Percentiles rank a stretch among this genome's conserved stretches.
Evolutionary conservation across 164 flowering plant genomes (phyloP).

Genomic region (Nymphaea thermarum): DNA sequence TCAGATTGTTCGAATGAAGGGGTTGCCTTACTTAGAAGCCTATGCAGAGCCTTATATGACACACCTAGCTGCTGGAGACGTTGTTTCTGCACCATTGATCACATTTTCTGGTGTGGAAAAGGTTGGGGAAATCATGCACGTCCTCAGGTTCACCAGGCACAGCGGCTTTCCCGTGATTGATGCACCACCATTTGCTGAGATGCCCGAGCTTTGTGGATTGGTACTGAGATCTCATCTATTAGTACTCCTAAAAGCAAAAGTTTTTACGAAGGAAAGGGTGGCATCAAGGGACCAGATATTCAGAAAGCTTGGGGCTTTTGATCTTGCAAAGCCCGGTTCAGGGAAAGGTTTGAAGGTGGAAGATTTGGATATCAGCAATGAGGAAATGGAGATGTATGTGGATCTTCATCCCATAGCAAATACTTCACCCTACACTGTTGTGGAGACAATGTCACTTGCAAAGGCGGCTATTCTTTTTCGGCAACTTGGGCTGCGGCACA

Average conservation of each 20-base stretch:
- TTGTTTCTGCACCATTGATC: conserved; percentile 71
- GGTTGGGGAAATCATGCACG: conserved; percentile 51
- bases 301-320: conserved; percentile 43
- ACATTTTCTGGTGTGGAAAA: conserved; percentile 69
- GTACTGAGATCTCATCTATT: conserved; percentile 80
- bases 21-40: conserved; percentile 76
- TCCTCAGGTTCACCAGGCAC: conserved; percentile 44
- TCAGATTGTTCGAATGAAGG: conserved; percentile 69
- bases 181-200: conserved; percentile 67
- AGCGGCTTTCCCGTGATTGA: conserved; percentile 91
- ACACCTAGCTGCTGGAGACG: conserved; percentile 65
- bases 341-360: conserved; percentile 79
- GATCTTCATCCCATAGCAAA: conserved; percentile 94
- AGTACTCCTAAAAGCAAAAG: conserved; percentile 61
- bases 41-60: conserved; percentile 89
- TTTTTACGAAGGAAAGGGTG: conserved; percentile 42
- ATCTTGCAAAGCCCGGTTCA: conserved; percentile 82
- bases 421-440: conserved; percentile 78
- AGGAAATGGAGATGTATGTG: conserved; percentile 91
- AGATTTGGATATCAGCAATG: conserved; percentile 49
- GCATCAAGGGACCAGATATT: conserved; percentile 19
- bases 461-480: conserved; percentile 83
- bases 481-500: conserved; percentile 75
- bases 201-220: conserved; percentile 69
- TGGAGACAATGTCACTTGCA: conserved; percentile 90